phyloP scores from a whole-genome alignment of 2,329 filamentous ascomycete species.

The Cadophora malorum region DNA sequence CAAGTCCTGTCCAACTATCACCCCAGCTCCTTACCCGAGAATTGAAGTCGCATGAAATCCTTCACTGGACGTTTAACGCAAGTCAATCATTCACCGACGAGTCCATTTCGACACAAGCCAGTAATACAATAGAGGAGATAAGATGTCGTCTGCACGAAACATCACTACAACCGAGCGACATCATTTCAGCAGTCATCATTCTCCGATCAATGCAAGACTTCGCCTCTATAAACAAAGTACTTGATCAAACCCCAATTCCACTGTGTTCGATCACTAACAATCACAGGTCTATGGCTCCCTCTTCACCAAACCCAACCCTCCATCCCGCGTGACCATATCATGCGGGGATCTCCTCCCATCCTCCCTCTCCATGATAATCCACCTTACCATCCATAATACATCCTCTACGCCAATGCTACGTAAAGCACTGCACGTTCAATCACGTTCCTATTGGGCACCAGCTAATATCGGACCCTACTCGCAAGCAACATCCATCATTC shows the following conservation, averaged over 20 bases:
- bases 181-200: conserved; percentile 68
- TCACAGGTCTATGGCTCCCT: conserved; percentile 72
- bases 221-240: conserved; percentile 67
- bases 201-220: conserved; percentile 85
- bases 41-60: neutral
- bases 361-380: conserved; percentile 65
- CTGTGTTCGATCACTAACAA: neutral
- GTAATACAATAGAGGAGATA: conserved; percentile 55
- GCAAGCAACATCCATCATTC: conserved; percentile 73
- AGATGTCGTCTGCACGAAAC: conserved; percentile 48
- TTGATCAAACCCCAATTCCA: neutral
- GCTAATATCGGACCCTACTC: conserved; percentile 98
- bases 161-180: conserved; percentile 49
- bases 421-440: conserved; percentile 85
- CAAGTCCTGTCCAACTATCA: neutral
- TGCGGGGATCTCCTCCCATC: conserved; percentile 71
- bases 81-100: neutral
- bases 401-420: conserved; percentile 45
- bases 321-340: conserved; percentile 83
- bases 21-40: neutral
- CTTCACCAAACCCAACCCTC: conserved; percentile 81
- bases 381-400: conserved; percentile 48
- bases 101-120: conserved; percentile 55
- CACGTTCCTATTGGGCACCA: conserved; percentile 94
- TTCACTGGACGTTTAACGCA: conserved; percentile 35